These are phyloP conservation scores for Dimargaris cristalligena DNA, from an alignment of 192 early-diverging fungal species.

Conservation along the genomic window DNA sequence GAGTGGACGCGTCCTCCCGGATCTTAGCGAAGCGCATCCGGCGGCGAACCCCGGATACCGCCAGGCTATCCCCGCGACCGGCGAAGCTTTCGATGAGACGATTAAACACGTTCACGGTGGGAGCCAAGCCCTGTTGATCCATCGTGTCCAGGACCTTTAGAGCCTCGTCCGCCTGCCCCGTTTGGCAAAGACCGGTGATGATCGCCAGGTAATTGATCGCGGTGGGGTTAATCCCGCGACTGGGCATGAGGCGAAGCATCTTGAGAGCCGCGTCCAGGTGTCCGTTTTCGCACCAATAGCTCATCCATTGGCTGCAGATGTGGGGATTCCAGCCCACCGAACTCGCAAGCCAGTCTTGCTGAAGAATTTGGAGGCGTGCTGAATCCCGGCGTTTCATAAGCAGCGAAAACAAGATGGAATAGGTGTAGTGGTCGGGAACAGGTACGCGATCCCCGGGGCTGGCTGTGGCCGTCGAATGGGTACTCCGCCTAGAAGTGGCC, in stretches of 20 bases:
- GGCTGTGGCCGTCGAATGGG: not conserved
- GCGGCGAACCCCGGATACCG: not conserved
- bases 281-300: not conserved
- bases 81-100: constrained; percentile 6
- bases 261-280: not conserved
- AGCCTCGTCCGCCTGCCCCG: not conserved
- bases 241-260: constrained; percentile 11
- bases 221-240: constrained; percentile 1
- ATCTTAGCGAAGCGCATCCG: not conserved
- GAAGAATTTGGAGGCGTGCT: not conserved
- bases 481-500: too few relatives aligned
- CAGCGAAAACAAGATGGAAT: not conserved
- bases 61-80: not conserved
- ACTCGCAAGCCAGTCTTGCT: constrained; percentile 8
- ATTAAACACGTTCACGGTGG: constrained; percentile 3
- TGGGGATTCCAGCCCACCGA: constrained; percentile 4
- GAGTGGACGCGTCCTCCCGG: not conserved
- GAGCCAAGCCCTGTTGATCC: not conserved
- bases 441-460: not conserved
- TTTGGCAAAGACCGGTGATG: not conserved
- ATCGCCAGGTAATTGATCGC: constrained; percentile 1
- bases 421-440: not conserved
- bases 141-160: not conserved
- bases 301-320: constrained; percentile 6
- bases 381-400: constrained; percentile 2